Percentiles rank a stretch among this genome's conserved stretches.
These are phyloP conservation scores for Malbranchea zuffiana DNA, from an alignment of 2,329 filamentous ascomycete genomes.

Conservation along the genomic window DNA sequence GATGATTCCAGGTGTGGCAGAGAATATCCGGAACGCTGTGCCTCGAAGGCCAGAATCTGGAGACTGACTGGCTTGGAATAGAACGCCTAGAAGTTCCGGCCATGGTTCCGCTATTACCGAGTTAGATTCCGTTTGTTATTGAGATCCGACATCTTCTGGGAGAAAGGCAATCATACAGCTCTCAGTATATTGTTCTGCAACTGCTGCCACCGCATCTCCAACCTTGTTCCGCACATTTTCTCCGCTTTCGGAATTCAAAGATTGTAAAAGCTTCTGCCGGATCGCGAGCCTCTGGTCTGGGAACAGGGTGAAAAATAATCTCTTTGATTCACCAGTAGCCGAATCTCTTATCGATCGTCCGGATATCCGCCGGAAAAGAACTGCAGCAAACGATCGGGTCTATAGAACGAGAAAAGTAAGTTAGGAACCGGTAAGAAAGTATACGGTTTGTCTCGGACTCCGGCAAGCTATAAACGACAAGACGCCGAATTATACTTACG, in stretches of 20 bases:
- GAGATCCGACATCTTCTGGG: background rate
- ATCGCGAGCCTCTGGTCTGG: conserved; percentile 66
- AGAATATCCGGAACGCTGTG: conserved; percentile 88
- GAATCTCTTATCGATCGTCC: conserved; percentile 72
- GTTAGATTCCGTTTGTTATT: background rate
- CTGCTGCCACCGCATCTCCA: conserved; percentile 91
- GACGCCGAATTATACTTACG: conserved; percentile 48
- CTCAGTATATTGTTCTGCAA: conserved; percentile 89
- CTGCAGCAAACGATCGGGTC: conserved; percentile 82
- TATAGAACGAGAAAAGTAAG: conserved; percentile 29
- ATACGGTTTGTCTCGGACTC: no score
- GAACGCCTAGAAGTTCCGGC: conserved; percentile 73
- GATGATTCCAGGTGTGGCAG: conserved; percentile 88
- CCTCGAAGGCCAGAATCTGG: conserved; percentile 74
- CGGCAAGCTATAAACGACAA: no score
- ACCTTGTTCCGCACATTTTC: conserved; percentile 82
- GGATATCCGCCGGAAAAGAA: conserved; percentile 88
- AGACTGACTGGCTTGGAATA: conserved; percentile 87
- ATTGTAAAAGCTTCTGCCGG: conserved; percentile 70
- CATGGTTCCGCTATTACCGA: conserved; percentile 49
- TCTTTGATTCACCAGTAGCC: conserved; percentile 55
- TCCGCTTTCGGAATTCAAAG: conserved; percentile 60
- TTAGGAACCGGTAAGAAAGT: no score
- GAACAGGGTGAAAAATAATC: conserved; percentile 74
- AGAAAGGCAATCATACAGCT: conserved; percentile 51